Base-by-base conservation (phyloP, 2,329 filamentous ascomycete genomes). In the Aureobasidium zeae region DNA sequence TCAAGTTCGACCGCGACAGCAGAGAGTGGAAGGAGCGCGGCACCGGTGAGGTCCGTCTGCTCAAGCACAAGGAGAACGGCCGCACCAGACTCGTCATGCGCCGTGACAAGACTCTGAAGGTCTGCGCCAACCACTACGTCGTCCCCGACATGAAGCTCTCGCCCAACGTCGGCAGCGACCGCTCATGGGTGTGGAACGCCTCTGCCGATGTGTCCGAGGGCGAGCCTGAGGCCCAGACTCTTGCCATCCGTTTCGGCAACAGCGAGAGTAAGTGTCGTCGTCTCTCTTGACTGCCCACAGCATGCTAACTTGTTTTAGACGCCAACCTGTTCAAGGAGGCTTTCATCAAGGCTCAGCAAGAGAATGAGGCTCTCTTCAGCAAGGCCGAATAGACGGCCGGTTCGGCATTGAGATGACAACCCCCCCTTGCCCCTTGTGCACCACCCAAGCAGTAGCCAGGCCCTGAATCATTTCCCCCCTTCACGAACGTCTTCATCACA, bases 91-190 rank as follows among this genome's bases (percentile, higher is more conserved):
- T 98, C 58, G 91, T 98, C 57, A 98, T 98, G 91, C 84, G 91
- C 66, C 79, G 91, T 64, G 91, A 98, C 75, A 96, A 96, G 86
- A 98, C 91, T 49, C 80, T 96, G 72, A 98, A 98, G 78, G 91
- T 98, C 69, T 98, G 91, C 81, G 91, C 91, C 63, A 98, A 98
- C 76, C 91, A 98, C 77, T 98, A 98, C 71, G 88, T 98, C 61
- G 86, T 94, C 49, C 89, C 89, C 51, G 89, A 95, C 69, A 96
- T 98, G 89, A 95, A 94, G 74, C 82, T 98, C 52, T 89, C 85
- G 50, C 87, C 91, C 68, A 98, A 98, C 65, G 88, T 96, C 55
- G 91, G 91, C 60, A 94, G 86, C 59, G 91, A 98, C 73, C 84
- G 91, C 66, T 93, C 84, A 72, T 98, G 91, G 91, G 91, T 98